Evolutionary conservation across 805 yeast species (phyloP).

Genomic region (Cyberlindnera subsufficiens): DNA sequence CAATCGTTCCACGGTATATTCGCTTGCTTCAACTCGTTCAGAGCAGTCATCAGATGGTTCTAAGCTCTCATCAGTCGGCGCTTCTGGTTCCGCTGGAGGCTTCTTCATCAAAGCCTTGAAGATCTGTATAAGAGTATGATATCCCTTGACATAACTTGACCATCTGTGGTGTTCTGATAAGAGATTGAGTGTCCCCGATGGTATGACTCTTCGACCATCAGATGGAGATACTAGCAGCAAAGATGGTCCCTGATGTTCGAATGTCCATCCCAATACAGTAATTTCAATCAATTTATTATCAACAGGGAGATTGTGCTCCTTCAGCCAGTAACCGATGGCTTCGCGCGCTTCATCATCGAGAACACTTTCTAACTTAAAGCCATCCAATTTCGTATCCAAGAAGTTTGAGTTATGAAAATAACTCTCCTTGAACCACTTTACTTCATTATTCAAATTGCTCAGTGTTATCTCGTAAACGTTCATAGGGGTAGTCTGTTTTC

Average conservation of each 20-base stretch:
- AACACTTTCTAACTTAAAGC: constrained; percentile 2
- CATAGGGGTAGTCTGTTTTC: constrained; percentile 14
- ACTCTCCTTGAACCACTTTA: constrained; percentile 3
- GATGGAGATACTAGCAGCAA: constrained; percentile 26
- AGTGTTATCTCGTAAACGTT: constrained; percentile 13
- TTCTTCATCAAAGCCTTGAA: background rate
- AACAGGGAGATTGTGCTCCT: constrained; percentile 7
- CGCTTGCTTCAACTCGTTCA: too few species aligned
- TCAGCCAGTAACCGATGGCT: constrained; percentile 5
- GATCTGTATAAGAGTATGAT: constrained; percentile 12
- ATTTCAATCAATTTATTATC: constrained; percentile 13
- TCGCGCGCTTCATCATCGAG: constrained; percentile 2
- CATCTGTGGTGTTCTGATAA: constrained; percentile 31
- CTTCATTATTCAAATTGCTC: constrained; percentile 6
- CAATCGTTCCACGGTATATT: constrained; percentile 2
- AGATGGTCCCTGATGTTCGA: constrained; percentile 24
- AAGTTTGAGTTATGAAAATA: constrained; percentile 6
- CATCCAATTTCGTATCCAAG: background rate
- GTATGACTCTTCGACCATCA: constrained; percentile 31
- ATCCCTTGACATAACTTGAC: constrained; percentile 29
- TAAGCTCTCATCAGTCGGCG: too few species aligned
- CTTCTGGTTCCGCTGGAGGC: too few species aligned
- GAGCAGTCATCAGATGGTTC: too few species aligned
- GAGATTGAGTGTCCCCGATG: constrained; percentile 24
- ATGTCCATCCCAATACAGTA: constrained; percentile 32